Base-by-base conservation (phyloP, 2,329 filamentous ascomycete genomes). In the Neurospora sp. region DNA sequence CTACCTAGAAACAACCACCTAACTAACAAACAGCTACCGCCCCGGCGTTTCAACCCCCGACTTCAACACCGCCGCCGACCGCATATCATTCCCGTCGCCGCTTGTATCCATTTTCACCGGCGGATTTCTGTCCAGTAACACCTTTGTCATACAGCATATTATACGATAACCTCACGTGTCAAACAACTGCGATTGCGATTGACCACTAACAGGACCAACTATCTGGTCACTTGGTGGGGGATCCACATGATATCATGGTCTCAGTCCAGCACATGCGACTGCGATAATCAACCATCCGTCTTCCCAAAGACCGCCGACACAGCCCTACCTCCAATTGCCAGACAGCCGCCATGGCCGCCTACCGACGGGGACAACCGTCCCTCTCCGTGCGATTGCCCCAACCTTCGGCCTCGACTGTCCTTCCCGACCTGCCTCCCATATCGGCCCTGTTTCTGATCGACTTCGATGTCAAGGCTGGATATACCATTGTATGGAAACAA, bases 391-490 rank as follows among this genome's bases (percentile, higher is more conserved):
- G 76, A 67, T 77, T 81, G 71, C 78, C 71, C 70, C 78, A 70
- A 36, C 75, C 76, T 74, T 78, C 72, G 75, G 78, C 70, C 77
- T 80, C 73, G 76, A 71, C 78, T 68, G 77, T 76, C 10, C 78
- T 80, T 28, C 77, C 81, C 72, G 85, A 87, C 73, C 80, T 86
- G 10, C 87, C 87, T 67, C 85, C 85, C 68, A 88, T 95, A 77
- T 90, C 91, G 46, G 93, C 93, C 39, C 85, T 96, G 42, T 97
- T 97, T 80, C 85, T 97, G 73, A 95, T 97, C 80, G 89, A 92
- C 78, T 97, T 97, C 82, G 93, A 97, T 81, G 91, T 95, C 82
- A 96, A 94, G 80, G 91, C 93, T 76, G 93, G 93, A 83, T 97
- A 90, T 81, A 97, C 93, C 66, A 91, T 98, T 77, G 88, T 89